Percentiles rank a stretch among this genome's conserved stretches.
These are phyloP conservation scores for Halenospora varia DNA, from an alignment of 495 filamentous ascomycete species.

Conservation along the genomic window DNA sequence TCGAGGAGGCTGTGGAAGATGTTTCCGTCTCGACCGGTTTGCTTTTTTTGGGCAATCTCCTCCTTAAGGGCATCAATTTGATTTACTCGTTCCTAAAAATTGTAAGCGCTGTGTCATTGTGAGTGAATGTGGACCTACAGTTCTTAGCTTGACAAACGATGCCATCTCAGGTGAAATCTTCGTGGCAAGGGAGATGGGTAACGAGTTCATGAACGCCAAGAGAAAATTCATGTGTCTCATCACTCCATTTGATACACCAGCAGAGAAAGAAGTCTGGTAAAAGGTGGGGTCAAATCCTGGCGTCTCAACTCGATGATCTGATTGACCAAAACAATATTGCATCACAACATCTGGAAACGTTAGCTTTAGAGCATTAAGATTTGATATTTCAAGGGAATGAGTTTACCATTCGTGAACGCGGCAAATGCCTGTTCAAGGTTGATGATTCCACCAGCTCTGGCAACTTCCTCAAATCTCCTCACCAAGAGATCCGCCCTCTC, in stretches of 20 bases:
- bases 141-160: background rate
- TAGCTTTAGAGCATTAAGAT: too few species aligned
- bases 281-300: background rate
- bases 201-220: background rate
- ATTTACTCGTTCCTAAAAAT: background rate
- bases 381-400: too few species aligned
- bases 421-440: background rate
- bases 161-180: background rate
- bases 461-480: background rate
- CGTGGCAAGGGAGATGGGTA: background rate
- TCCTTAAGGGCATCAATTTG: too few species aligned
- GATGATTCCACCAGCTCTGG: background rate
- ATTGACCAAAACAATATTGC: slow-evolving; percentile 1
- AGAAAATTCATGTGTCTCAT: slow-evolving; percentile 4
- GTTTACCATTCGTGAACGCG: background rate
- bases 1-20: background rate
- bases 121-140: too few species aligned
- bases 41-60: background rate
- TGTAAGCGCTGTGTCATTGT: too few species aligned
- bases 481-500: background rate
- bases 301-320: slow-evolving; percentile 1
- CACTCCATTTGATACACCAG: background rate
- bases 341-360: slow-evolving; percentile 2
- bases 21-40: too few species aligned
- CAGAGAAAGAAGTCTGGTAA: background rate